Percentiles rank a stretch among this genome's conserved stretches.
Evolutionary conservation across 2,329 filamentous ascomycete species (phyloP).

Genomic region (Hirsutella minnesotensis): DNA sequence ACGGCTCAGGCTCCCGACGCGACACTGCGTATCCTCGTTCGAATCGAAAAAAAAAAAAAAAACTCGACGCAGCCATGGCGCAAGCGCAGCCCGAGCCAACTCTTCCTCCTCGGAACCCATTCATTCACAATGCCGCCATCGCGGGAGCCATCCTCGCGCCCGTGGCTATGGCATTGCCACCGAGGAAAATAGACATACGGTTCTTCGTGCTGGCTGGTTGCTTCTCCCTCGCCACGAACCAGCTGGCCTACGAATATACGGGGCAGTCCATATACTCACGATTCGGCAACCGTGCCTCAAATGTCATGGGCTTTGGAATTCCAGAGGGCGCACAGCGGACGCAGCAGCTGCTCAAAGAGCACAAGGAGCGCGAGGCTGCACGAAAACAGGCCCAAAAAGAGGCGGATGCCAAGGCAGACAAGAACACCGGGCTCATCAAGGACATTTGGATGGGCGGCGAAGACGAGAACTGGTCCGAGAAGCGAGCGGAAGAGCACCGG

Average conservation of each 20-base stretch:
- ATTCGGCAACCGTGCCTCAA: slow-evolving; percentile 28
- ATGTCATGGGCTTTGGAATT: slow-evolving; percentile 39
- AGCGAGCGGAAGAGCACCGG: slow-evolving; percentile 37
- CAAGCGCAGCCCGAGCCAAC: slow-evolving; percentile 14
- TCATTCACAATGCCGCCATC: slow-evolving; percentile 36
- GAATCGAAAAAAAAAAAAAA: neutral
- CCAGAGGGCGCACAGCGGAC: slow-evolving; percentile 41
- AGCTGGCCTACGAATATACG: slow-evolving; percentile 44
- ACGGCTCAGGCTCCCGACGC: no score
- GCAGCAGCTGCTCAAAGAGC: slow-evolving; percentile 33
- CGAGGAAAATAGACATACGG: slow-evolving; percentile 38
- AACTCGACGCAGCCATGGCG: slow-evolving; percentile 11
- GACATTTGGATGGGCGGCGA: slow-evolving; percentile 49
- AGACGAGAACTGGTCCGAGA: slow-evolving; percentile 39
- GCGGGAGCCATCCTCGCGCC: slow-evolving; percentile 34
- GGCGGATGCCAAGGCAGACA: slow-evolving; percentile 17
- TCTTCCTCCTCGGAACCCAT: slow-evolving; percentile 20
- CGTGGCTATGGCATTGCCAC: slow-evolving; percentile 37
- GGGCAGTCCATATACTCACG: slow-evolving; percentile 39
- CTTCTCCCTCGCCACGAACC: slow-evolving; percentile 41
- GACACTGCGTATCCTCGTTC: neutral
- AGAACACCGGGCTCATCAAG: slow-evolving; percentile 23
- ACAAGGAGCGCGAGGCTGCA: slow-evolving; percentile 26
- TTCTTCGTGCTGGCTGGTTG: slow-evolving; percentile 36
- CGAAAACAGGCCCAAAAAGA: slow-evolving; percentile 13